Percentiles rank a stretch among this genome's conserved stretches.
phyloP scores from a whole-genome alignment of 2,329 filamentous ascomycete species.

The Thielaviopsis ethacetica region DNA sequence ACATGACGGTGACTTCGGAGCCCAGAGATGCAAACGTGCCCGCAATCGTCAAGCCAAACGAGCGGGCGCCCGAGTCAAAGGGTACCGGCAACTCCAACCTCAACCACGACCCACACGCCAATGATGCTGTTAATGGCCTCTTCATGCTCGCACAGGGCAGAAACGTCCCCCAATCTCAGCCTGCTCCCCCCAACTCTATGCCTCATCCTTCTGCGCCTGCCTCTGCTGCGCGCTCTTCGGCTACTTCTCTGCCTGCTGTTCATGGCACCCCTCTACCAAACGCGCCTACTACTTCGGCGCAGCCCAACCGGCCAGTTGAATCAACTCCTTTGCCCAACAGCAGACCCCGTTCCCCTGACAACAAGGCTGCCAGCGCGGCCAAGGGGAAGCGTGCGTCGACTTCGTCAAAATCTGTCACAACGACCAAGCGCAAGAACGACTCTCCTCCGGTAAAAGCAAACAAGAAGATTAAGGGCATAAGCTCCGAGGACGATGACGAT shows the following conservation, averaged over 20 bases:
- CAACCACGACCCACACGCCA: slow-evolving; percentile 69
- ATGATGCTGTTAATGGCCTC: slow-evolving; percentile 86
- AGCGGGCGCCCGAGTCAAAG: slow-evolving; percentile 36
- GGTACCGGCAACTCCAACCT: not conserved
- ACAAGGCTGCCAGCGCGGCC: slow-evolving; percentile 19
- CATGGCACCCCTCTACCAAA: not conserved
- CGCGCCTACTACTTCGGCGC: not conserved
- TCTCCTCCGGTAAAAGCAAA: slow-evolving; percentile 37
- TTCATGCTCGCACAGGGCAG: slow-evolving; percentile 66
- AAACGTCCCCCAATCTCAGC: slow-evolving; percentile 29
- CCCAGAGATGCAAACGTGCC: slow-evolving; percentile 1
- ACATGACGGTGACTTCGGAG: slow-evolving; percentile 9
- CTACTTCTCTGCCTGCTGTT: not conserved
- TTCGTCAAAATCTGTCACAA: slow-evolving; percentile 33
- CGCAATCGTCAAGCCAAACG: slow-evolving; percentile 20
- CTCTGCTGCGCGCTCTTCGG: slow-evolving; percentile 2
- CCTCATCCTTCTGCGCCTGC: slow-evolving; percentile 19
- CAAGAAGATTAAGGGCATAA: slow-evolving; percentile 57
- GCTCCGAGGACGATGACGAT: slow-evolving; percentile 13
- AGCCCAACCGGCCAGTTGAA: not conserved
- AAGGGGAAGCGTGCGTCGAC: slow-evolving; percentile 5
- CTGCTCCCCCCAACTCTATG: not conserved
- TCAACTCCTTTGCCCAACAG: not conserved
- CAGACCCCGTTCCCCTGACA: slow-evolving; percentile 24
- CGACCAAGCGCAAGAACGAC: slow-evolving; percentile 43